Percentiles rank a stretch among this genome's conserved stretches.
Conservation (phyloP, 2,329 filamentous ascomycete species). For the Clarireedia monteithiana region DNA sequence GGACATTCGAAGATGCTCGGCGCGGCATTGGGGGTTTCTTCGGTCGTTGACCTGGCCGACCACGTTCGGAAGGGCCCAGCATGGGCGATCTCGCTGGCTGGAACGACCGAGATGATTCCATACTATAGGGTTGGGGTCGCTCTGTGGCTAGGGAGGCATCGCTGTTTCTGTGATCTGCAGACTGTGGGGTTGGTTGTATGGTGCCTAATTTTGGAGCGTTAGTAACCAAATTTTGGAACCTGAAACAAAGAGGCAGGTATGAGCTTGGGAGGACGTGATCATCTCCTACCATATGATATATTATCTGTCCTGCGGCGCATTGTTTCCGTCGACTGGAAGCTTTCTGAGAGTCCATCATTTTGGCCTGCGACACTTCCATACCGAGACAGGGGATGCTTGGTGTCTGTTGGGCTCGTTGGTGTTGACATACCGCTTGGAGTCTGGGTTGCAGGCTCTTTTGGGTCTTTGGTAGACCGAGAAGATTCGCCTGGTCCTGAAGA, state of each 20-base stretch:
- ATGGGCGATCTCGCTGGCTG: conserved; percentile 25
- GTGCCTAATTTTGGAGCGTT: conserved; percentile 17
- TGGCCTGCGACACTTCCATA: conserved; percentile 22
- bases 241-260: too few relatives aligned
- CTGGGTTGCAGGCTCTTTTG: conserved; percentile 10
- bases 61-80: conserved; percentile 27
- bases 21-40: conserved; percentile 64
- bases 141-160: conserved; percentile 24
- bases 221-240: neutral
- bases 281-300: conserved; percentile 43
- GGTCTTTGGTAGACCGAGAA: conserved; percentile 11
- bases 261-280: neutral
- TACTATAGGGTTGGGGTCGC: conserved; percentile 20
- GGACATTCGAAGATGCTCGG: conserved; percentile 62
- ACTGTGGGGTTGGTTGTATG: conserved; percentile 14
- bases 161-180: conserved; percentile 21
- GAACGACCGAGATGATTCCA: conserved; percentile 26
- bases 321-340: conserved; percentile 52
- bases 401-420: conserved; percentile 42
- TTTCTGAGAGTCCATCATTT: conserved; percentile 44
- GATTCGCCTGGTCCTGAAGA: conserved; percentile 15
- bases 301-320: conserved; percentile 48
- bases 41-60: conserved; percentile 29
- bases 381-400: conserved; percentile 33
- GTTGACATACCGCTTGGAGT: conserved; percentile 21